Evolutionary conservation across 1,284 basidiomycete species (phyloP).

Genomic region (Agroathelia rolfsii): DNA sequence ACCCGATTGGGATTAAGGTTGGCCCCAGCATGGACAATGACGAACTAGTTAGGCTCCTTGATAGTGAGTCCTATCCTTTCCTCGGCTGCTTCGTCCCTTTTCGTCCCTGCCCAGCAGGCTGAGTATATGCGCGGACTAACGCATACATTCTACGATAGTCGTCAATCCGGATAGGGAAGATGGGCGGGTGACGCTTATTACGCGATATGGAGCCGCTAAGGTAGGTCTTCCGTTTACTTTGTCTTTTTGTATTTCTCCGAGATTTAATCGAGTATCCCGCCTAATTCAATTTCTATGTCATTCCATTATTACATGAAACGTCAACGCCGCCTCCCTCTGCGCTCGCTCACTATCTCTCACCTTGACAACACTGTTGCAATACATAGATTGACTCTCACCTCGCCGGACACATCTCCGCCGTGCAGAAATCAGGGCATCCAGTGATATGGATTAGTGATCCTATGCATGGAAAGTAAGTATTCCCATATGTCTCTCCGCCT

Average conservation of each 20-base stretch:
- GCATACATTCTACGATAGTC: conserved; percentile 32
- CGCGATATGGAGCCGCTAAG: conserved; percentile 86
- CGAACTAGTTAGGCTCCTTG: conserved; percentile 75
- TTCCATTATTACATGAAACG: conserved; percentile 1
- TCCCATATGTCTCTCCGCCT: not conserved
- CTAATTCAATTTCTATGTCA: conserved; percentile 1
- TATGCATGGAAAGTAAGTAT: conserved; percentile 87
- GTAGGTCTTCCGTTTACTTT: conserved; percentile 24
- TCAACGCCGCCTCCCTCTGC: not conserved
- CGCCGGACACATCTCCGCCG: conserved; percentile 75
- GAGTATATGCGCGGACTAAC: too few relatives aligned
- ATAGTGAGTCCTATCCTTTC: conserved; percentile 68
- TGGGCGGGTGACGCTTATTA: conserved; percentile 86
- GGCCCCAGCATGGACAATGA: conserved; percentile 79
- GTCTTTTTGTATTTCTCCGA: too few relatives aligned
- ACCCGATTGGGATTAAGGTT: conserved; percentile 96
- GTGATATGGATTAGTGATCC: conserved; percentile 95
- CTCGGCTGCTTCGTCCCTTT: conserved; percentile 1
- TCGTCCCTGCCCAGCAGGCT: conserved; percentile 5
- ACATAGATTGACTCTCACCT: conserved; percentile 67
- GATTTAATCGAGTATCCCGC: too few relatives aligned
- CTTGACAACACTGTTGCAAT: not conserved
- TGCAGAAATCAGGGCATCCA: conserved; percentile 73
- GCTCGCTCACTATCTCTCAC: not conserved
- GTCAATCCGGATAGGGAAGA: conserved; percentile 79